Base-by-base conservation (phyloP, 441 rosid genomes). In the Aquilaria agallochum region DNA sequence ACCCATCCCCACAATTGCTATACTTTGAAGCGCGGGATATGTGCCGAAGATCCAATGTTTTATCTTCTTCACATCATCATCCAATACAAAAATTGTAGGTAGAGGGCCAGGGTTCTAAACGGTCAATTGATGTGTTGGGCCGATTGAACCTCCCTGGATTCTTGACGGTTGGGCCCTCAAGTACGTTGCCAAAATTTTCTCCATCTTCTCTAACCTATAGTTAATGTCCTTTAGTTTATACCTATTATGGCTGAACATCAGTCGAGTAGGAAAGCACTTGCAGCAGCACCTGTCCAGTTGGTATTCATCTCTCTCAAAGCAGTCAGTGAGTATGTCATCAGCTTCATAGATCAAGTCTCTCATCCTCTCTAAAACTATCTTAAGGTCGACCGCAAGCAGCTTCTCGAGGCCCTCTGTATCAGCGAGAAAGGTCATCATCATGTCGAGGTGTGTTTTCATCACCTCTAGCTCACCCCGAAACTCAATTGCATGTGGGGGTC, bases 1-100 rank as follows among this genome's bases (percentile, higher is more conserved):
- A 11, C 82, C 82, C 82, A 80, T 80, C 34, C 85, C 85, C 59
- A 74, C 75, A 45, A 76, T 32, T 6, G 81, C 83, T 45, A 76
- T 75, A 4, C 60, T 59, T 32, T 58, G 63, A 13, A 78, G 56
- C 42, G 59, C 64, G 3, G 34, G 31, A 53, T 69, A 55, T 15
- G 64, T 82, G 44, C 58, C 70, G 50, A 70, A 68, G 42, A 78
- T 67, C 86, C 86, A 81, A 62, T 56, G 68, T 63, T 78, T 76
- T 4, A 78, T 70, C 78, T 76, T 81, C 66, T 49, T 56, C 6
- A 71, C 76, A 65, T 81, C 86, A 7, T 62, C 79, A 36, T 77
- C 86, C 74, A 81, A 55, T 47, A 81, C 83, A 65, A 20, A 20
- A 20, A 81, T 83, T 36, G 76, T 82, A 40, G 56, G 66, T 27